phyloP scores from a whole-genome alignment of 352 stramenopile species.

The Phytophthora pseudosyringae region DNA sequence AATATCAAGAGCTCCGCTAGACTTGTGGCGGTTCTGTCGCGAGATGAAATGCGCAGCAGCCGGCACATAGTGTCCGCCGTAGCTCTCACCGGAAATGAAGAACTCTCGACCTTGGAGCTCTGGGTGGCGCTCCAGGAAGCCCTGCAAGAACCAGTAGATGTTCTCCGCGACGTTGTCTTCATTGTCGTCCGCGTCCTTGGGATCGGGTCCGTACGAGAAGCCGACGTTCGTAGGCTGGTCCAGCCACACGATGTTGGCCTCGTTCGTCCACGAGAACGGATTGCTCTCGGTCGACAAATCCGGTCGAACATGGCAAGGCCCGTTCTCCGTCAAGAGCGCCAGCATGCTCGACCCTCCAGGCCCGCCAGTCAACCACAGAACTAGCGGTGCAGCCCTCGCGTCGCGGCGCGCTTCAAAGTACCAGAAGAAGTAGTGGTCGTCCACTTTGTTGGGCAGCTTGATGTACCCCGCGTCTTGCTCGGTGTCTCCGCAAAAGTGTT shows the following conservation, averaged over 20 bases:
- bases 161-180: slow-evolving; percentile 67
- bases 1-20: too few relatives aligned
- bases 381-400: slow-evolving; percentile 51
- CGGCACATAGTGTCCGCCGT: slow-evolving; percentile 67
- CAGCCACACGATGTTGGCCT: slow-evolving; percentile 74
- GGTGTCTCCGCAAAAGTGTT: slow-evolving; percentile 52
- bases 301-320: slow-evolving; percentile 58
- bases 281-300: slow-evolving; percentile 60
- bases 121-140: slow-evolving; percentile 68
- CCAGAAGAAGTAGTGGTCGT: slow-evolving; percentile 84
- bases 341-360: slow-evolving; percentile 67
- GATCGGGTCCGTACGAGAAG: slow-evolving; percentile 50
- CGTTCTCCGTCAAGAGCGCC: slow-evolving; percentile 72
- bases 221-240: slow-evolving; percentile 69
- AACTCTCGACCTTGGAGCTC: slow-evolving; percentile 56
- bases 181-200: slow-evolving; percentile 43
- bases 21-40: slow-evolving; percentile 64
- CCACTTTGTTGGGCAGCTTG: slow-evolving; percentile 64
- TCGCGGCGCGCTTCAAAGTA: slow-evolving; percentile 64
- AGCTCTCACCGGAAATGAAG: slow-evolving; percentile 76
- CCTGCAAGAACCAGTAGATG: slow-evolving; percentile 73
- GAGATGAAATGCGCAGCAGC: slow-evolving; percentile 57
- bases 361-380: slow-evolving; percentile 74
- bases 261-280: slow-evolving; percentile 66
- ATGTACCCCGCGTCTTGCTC: slow-evolving; percentile 66